These are phyloP conservation scores for Silene noctiflora DNA, from an alignment of 179 eudicot species.

Conservation along the genomic window DNA sequence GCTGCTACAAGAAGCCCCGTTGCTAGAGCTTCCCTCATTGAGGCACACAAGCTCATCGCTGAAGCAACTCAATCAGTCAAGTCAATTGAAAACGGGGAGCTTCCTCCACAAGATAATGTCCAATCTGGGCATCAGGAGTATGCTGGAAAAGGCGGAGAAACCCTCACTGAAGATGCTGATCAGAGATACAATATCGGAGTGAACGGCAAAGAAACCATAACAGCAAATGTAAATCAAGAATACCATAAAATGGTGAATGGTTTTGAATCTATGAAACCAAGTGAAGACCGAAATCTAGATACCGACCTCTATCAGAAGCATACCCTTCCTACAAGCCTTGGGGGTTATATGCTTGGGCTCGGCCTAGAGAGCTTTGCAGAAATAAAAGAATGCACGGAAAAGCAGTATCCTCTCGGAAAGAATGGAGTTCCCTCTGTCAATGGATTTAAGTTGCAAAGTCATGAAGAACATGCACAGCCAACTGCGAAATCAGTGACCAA, in stretches of 20 bases:
- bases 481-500: constrained; percentile 31
- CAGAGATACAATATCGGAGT: constrained; percentile 6
- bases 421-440: constrained; percentile 22
- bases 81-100: constrained; percentile 46
- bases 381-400: constrained; percentile 20
- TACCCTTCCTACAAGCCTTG: constrained; percentile 10
- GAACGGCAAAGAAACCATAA: constrained; percentile 17
- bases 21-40: constrained; percentile 76
- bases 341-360: constrained; percentile 16
- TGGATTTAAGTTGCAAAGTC: constrained; percentile 23
- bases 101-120: constrained; percentile 21
- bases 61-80: constrained; percentile 68
- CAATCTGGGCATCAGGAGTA: constrained; percentile 17
- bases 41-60: constrained; percentile 72
- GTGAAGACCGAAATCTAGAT: constrained; percentile 21
- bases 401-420: constrained; percentile 9
- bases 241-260: constrained; percentile 20
- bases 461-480: constrained; percentile 26
- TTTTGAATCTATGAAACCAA: constrained; percentile 17
- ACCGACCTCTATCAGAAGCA: constrained; percentile 18
- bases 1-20: constrained; percentile 69
- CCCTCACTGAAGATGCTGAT: background rate
- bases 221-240: background rate
- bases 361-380: constrained; percentile 14
- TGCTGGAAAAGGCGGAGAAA: constrained; percentile 18